Base-by-base conservation (phyloP, 768 basidiomycete genomes). In the Suillus lakei region DNA sequence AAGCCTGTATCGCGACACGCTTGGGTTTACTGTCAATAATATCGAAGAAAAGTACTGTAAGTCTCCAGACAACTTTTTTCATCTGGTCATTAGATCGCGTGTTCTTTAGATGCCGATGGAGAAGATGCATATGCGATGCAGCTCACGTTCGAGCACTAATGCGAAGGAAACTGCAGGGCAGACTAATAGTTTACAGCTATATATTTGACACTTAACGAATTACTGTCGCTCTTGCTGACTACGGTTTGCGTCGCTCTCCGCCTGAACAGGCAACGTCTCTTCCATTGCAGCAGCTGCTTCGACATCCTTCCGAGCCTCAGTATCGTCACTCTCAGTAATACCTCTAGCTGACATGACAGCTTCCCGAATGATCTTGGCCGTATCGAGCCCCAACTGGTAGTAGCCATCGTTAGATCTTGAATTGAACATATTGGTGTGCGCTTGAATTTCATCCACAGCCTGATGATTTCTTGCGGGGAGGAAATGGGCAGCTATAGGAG, bases 101-200 rank as follows among this genome's bases (percentile, higher is more conserved):
- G 32, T 21, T 56, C 39, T 58, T 59, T 28, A 97, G 95, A 97
- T 79, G 96, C 95, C 3, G 95, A 98, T 72, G 95, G 95, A 4
- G 95, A 98, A 78, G 95, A 96, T 67, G 96, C 96, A 26, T 96
- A 95, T 73, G 90, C 93, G 3, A 98, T 98, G 95, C 85, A 89
- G 28, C 83, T 95, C 50, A 81, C 83, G 8, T 80, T 95, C 65
- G 82, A 85, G 15, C 48, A 63, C 62, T 71, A 67, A 72, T 60
- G 43, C 10, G 55, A 60, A 39, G 34, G 36, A 16, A 21, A n/a
- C 9, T 23, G 28, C 53, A 12, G 38, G 36, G 39, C 21, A 41
- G 23, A 34, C 26, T 18, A 34, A 63, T 61, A 60, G 55, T 63
- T 60, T 63, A 63, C 60, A 61, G 39, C 56, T 61, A 64, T 64